Evolutionary conservation across 164 flowering plant species (phyloP).

Genomic region (Berberis vulgaris): DNA sequence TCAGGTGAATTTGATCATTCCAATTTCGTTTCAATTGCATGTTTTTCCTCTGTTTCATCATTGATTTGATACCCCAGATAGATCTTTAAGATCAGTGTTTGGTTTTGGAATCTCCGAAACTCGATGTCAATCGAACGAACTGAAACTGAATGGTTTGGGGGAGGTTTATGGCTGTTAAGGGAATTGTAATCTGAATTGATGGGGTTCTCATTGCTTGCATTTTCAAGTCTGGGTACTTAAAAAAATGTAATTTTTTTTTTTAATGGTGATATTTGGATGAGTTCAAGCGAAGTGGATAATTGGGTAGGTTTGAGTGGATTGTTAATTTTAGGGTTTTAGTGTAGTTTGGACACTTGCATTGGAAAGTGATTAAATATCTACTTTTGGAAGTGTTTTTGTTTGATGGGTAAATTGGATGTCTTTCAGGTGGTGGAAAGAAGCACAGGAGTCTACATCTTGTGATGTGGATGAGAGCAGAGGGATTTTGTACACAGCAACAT

Average conservation of each 20-base stretch:
- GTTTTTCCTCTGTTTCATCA: neutral
- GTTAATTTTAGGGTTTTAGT: too few species aligned
- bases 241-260: neutral
- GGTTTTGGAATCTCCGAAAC: conserved; percentile 1
- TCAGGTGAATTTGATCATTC: conserved; percentile 32
- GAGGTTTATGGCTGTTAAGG: too few species aligned
- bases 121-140: too few species aligned
- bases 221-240: neutral
- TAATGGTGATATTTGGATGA: too few species aligned
- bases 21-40: too few species aligned
- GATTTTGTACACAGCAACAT: conserved; percentile 43
- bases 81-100: conserved; percentile 8
- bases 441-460: conserved; percentile 31
- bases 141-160: too few species aligned
- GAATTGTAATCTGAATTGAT: neutral
- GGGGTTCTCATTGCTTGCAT: neutral
- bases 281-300: too few species aligned
- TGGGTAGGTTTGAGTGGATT: too few species aligned
- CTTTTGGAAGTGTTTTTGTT: too few species aligned
- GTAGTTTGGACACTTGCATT: too few species aligned
- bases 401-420: conserved; percentile 3
- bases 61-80: conserved; percentile 3
- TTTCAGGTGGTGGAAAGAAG: conserved; percentile 96
- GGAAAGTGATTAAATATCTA: too few species aligned
- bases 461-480: conserved; percentile 41